These are phyloP conservation scores for Aspergillus sp. DNA, from an alignment of 2,329 filamentous ascomycete genomes.

Conservation along the genomic window DNA sequence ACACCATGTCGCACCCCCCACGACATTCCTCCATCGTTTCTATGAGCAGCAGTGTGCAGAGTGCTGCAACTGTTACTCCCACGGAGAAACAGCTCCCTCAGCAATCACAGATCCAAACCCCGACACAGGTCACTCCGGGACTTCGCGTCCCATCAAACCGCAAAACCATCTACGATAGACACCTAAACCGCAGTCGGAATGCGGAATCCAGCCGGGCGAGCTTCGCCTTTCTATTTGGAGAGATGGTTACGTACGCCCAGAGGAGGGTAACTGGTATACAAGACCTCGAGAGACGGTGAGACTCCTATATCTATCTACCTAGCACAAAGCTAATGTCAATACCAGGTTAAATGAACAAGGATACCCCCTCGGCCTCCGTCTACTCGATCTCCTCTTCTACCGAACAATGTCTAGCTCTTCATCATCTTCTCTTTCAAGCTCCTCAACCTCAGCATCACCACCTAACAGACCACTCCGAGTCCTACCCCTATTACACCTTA, in stretches of 20 bases:
- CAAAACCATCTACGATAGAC: slow-evolving; percentile 97
- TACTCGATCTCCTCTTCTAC: slow-evolving; percentile 92
- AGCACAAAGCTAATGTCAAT: background rate
- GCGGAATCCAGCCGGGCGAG: slow-evolving; percentile 87
- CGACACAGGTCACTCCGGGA: slow-evolving; percentile 49
- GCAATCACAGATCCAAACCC: slow-evolving; percentile 48
- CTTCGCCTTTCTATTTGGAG: slow-evolving; percentile 93
- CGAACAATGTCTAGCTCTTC: slow-evolving; percentile 75
- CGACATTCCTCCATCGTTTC: slow-evolving; percentile 35
- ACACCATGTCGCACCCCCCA: slow-evolving; percentile 30
- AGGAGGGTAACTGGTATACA: slow-evolving; percentile 86
- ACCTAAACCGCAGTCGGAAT: slow-evolving; percentile 84
- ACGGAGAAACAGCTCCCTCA: slow-evolving; percentile 27
- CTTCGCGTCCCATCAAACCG: slow-evolving; percentile 88
- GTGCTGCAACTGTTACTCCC: slow-evolving; percentile 7
- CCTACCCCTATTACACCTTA: slow-evolving; percentile 88
- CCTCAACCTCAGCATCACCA: slow-evolving; percentile 66
- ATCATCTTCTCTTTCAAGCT: slow-evolving; percentile 82
- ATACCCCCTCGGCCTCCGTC: slow-evolving; percentile 88
- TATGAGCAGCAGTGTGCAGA: slow-evolving; percentile 28
- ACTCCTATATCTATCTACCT: background rate
- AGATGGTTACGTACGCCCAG: slow-evolving; percentile 96
- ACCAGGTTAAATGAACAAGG: slow-evolving; percentile 82
- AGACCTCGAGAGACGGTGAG: slow-evolving; percentile 85
- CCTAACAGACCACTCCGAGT: slow-evolving; percentile 82